phyloP scores from a whole-genome alignment of 1,284 basidiomycete genomes.

The Lentinula novae-zelandiae region DNA sequence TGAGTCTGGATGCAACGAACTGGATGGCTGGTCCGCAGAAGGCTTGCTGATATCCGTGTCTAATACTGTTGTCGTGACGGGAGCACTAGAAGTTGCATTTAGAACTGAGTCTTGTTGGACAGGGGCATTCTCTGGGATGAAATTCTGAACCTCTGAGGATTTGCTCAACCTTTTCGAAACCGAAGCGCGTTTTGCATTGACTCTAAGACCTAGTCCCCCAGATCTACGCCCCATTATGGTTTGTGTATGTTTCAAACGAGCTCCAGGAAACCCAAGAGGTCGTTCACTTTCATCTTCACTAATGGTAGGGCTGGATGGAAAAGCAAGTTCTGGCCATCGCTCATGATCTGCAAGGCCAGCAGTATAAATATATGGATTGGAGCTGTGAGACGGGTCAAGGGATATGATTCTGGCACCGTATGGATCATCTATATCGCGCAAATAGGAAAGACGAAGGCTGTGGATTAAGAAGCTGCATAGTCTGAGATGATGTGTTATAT shows the following conservation, averaged over 20 bases:
- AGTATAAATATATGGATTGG: conserved; percentile 80
- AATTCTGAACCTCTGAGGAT: conserved; percentile 32
- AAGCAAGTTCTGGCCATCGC: conserved; percentile 79
- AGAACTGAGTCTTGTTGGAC: conserved; percentile 25
- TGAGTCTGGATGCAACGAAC: not conserved
- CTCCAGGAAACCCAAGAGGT: conserved; percentile 52
- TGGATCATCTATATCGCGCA: conserved; percentile 85
- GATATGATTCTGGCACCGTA: conserved; percentile 80
- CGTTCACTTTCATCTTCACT: conserved; percentile 61
- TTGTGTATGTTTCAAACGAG: conserved; percentile 73
- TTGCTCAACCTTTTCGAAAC: conserved; percentile 43
- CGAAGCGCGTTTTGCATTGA: conserved; percentile 52
- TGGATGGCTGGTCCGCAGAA: not conserved
- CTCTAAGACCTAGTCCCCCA: conserved; percentile 67
- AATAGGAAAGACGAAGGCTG: conserved; percentile 77
- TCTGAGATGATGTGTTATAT: not conserved
- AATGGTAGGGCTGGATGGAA: conserved; percentile 63
- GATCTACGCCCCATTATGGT: conserved; percentile 77
- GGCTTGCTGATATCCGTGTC: not conserved
- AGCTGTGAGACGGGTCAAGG: conserved; percentile 65
- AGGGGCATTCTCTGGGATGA: conserved; percentile 27
- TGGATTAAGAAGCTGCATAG: conserved; percentile 78
- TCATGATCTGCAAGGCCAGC: conserved; percentile 74
- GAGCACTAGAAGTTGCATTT: conserved; percentile 17
- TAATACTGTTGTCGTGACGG: conserved; percentile 21